Conservation (phyloP, 2,329 filamentous ascomycete genomes). For the Ophiobolus disseminans region DNA sequence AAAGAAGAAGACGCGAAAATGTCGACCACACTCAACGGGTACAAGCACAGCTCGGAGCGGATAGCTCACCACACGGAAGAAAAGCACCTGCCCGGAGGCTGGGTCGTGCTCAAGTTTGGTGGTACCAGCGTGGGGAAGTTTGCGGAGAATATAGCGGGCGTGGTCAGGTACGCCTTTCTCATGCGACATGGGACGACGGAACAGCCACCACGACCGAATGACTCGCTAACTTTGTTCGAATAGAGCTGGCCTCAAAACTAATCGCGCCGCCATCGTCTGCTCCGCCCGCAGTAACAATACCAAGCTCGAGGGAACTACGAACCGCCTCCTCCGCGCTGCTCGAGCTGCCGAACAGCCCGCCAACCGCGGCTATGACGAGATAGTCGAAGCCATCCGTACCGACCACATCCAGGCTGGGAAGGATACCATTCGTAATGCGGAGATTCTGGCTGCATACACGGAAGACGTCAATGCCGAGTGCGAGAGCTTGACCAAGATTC, state of each 20-base stretch:
- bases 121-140: constrained; percentile 97
- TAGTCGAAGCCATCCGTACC: constrained; percentile 80
- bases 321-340: constrained; percentile 63
- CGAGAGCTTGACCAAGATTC: constrained; percentile 76
- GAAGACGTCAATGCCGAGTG: constrained; percentile 79
- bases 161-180: constrained; percentile 67
- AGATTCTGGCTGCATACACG: constrained; percentile 62
- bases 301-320: constrained; percentile 94
- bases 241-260: constrained; percentile 63
- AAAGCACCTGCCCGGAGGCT: constrained; percentile 62
- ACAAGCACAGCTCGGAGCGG: constrained; percentile 44
- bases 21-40: constrained; percentile 39
- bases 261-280: constrained; percentile 90
- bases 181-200: no score
- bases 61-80: constrained; percentile 54
- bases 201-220: no score
- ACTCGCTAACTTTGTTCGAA: no score
- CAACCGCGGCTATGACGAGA: constrained; percentile 67
- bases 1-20: constrained; percentile 21
- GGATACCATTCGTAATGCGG: constrained; percentile 49
- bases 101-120: constrained; percentile 95
- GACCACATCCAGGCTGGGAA: constrained; percentile 81
- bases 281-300: constrained; percentile 94
- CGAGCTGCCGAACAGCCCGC: constrained; percentile 53
- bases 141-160: constrained; percentile 67